phyloP scores from a whole-genome alignment of 2,329 filamentous ascomycete species.

The Paracoccidioides lutzii region DNA sequence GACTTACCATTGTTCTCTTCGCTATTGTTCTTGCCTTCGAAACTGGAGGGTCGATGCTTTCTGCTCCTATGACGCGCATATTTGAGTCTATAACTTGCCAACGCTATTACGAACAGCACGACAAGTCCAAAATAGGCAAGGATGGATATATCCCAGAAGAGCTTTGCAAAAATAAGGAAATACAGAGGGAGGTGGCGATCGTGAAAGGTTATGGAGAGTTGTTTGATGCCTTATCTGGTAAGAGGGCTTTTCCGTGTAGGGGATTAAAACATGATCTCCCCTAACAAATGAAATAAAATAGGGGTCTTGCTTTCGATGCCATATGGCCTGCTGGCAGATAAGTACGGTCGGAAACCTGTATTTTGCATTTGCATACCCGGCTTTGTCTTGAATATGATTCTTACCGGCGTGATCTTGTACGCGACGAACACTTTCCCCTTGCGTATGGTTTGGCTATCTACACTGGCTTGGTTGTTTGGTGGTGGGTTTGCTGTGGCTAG shows the following conservation, averaged over 20 bases:
- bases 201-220: conserved; percentile 40
- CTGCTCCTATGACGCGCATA: conserved; percentile 35
- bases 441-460: conserved; percentile 36
- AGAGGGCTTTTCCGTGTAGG: conserved; percentile 3
- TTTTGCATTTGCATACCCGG: conserved; percentile 33
- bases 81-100: conserved; percentile 39
- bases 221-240: conserved; percentile 32
- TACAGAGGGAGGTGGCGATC: conserved; percentile 37
- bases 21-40: conserved; percentile 33
- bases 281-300: conserved; percentile 12
- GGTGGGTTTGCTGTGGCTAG: conserved; percentile 36
- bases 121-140: conserved; percentile 29
- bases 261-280: background rate
- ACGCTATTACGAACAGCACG: conserved; percentile 29
- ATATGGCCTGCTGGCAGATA: conserved; percentile 37
- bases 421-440: conserved; percentile 31
- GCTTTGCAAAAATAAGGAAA: conserved; percentile 34
- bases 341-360: conserved; percentile 34
- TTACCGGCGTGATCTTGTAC: conserved; percentile 24
- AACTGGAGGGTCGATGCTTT: conserved; percentile 32
- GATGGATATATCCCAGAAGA: conserved; percentile 33
- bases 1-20: conserved; percentile 31
- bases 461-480: conserved; percentile 33
- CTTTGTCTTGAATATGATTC: conserved; percentile 22
- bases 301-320: conserved; percentile 36